Percentiles rank a stretch among this genome's conserved stretches.
These are phyloP conservation scores for Euphrasia confusa DNA, from an alignment of 257 asterid genomes.

Conservation along the genomic window DNA sequence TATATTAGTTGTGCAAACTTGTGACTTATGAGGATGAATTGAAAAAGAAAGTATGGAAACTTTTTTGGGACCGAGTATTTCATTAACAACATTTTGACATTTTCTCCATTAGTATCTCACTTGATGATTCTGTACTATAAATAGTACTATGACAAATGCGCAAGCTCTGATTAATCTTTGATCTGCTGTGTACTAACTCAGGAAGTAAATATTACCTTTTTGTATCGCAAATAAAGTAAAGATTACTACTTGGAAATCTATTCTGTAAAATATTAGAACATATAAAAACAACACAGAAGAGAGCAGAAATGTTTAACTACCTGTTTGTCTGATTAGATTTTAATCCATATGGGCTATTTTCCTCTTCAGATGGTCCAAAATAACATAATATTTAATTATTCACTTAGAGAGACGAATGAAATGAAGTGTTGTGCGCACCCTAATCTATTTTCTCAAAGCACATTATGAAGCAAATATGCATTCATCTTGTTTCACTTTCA, in stretches of 20 bases:
- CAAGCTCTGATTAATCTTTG: neutral
- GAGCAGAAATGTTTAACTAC: neutral
- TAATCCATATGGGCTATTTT: neutral
- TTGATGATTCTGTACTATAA: neutral
- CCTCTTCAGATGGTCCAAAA: neutral
- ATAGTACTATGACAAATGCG: neutral
- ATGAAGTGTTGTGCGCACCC: neutral
- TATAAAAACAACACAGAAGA: neutral
- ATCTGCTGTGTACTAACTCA: neutral
- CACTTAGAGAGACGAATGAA: conserved; percentile 6
- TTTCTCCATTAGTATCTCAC: neutral
- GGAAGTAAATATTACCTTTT: neutral
- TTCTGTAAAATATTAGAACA: neutral
- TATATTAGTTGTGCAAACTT: no score
- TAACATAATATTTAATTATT: neutral
- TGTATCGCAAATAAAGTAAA: neutral
- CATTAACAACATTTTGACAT: neutral
- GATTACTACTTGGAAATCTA: neutral
- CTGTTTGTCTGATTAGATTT: neutral
- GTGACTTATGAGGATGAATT: no score
- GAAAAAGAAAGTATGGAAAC: no score
- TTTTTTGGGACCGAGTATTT: neutral
- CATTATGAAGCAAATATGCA: neutral
- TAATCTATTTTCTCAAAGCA: no score
- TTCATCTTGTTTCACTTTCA: conserved; percentile 1